Evolutionary conservation across 1,139 yeast genomes (phyloP).

Genomic region (Taphrina wiesneri): DNA sequence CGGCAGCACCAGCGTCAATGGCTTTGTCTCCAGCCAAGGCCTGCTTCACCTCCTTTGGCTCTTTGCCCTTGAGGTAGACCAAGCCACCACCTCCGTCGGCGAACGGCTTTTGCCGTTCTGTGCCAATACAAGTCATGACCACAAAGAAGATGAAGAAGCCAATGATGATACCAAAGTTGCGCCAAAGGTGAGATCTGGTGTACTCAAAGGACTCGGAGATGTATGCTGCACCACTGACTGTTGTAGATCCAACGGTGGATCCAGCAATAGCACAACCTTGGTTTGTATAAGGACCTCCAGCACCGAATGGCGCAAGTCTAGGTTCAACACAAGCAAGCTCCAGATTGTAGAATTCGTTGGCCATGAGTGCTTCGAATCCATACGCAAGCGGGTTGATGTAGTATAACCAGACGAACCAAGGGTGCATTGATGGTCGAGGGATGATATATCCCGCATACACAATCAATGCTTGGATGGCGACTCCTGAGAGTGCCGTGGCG

Average conservation of each 20-base stretch:
- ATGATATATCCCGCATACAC: constrained; percentile 75
- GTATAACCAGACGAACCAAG: constrained; percentile 82
- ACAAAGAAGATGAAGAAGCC: constrained; percentile 60
- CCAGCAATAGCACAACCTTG: constrained; percentile 54
- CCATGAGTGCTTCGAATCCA: constrained; percentile 66
- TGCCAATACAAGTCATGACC: constrained; percentile 56
- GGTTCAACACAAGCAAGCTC: constrained; percentile 49
- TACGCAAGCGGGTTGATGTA: constrained; percentile 71
- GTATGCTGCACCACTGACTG: constrained; percentile 56
- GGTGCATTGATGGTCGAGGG: constrained; percentile 58
- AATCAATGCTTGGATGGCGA: constrained; percentile 61
- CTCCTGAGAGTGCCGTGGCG: constrained; percentile 73
- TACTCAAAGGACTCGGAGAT: constrained; percentile 49
- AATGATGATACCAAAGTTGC: constrained; percentile 62
- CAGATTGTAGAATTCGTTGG: constrained; percentile 58
- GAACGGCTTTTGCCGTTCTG: constrained; percentile 54
- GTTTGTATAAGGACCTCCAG: constrained; percentile 45
- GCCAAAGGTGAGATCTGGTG: constrained; percentile 60
- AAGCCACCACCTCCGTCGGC: constrained; percentile 84
- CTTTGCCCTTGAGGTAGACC: constrained; percentile 56
- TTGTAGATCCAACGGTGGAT: constrained; percentile 51
- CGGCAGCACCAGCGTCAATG: constrained; percentile 56
- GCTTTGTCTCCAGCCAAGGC: constrained; percentile 40
- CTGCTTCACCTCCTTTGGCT: constrained; percentile 44
- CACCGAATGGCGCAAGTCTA: constrained; percentile 57